A percentile compares a stretch with the other conserved stretches of the same genome.
Conservation (phyloP, 1,284 basidiomycete species). For the Cerioporus squamosus region DNA sequence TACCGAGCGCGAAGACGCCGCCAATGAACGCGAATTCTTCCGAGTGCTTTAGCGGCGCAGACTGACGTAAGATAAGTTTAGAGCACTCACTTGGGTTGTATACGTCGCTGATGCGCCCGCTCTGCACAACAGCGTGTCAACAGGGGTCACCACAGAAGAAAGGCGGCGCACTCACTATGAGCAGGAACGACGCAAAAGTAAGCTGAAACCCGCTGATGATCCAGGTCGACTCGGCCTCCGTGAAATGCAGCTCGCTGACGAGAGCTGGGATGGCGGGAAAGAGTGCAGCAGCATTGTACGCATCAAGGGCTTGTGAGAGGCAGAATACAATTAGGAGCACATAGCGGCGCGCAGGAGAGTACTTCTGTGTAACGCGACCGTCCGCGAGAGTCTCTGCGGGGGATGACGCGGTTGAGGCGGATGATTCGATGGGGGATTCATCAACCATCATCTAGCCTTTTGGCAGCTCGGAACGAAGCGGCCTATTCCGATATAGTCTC, state of each 20-base stretch:
- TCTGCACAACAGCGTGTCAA: conserved; percentile 16
- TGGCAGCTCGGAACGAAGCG: too few species aligned
- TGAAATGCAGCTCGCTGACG: conserved; percentile 30
- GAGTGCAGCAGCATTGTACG: conserved; percentile 52
- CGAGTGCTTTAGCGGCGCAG: background rate
- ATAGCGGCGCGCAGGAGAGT: conserved; percentile 31
- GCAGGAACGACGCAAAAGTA: conserved; percentile 36
- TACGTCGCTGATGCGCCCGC: conserved; percentile 36
- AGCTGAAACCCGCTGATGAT: conserved; percentile 38
- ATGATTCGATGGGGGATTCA: too few species aligned
- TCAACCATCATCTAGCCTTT: too few species aligned
- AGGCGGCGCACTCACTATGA: conserved; percentile 32
- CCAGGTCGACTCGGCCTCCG: conserved; percentile 35
- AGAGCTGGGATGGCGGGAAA: conserved; percentile 47
- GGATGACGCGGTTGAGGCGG: background rate
- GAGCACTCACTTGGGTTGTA: conserved; percentile 36
- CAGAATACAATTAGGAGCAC: conserved; percentile 45
- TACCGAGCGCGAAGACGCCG: conserved; percentile 40
- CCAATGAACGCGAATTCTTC: conserved; percentile 34
- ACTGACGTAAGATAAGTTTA: background rate
- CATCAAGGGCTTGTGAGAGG: conserved; percentile 48
- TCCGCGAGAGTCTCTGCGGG: conserved; percentile 32
- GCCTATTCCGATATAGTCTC: too few species aligned
- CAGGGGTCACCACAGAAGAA: too few species aligned
- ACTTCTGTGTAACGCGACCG: conserved; percentile 30